These are phyloP conservation scores for Tetracladium setigerum DNA, from an alignment of 495 filamentous ascomycete genomes.

Conservation along the genomic window DNA sequence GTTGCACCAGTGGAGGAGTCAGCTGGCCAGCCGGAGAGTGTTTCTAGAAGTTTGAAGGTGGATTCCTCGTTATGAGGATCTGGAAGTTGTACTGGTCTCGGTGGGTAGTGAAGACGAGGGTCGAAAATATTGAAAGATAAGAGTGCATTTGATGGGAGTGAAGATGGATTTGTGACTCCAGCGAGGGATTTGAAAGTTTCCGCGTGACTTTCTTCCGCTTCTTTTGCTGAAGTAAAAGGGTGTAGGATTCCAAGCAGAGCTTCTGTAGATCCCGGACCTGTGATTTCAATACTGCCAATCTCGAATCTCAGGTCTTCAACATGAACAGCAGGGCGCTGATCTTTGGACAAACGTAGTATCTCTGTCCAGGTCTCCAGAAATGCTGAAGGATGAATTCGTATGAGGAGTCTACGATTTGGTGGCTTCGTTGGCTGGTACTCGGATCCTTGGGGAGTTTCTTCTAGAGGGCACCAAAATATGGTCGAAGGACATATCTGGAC, in stretches of 20 bases:
- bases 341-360: conserved; percentile 59
- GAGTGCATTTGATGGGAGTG: conserved; percentile 65
- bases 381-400: conserved; percentile 81
- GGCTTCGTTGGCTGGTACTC: conserved; percentile 24
- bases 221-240: conserved; percentile 33
- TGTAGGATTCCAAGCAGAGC: conserved; percentile 64
- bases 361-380: conserved; percentile 81
- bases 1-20: conserved; percentile 49
- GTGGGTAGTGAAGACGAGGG: conserved; percentile 73
- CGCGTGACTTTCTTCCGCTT: conserved; percentile 35
- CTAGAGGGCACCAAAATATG: conserved; percentile 56
- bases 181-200: conserved; percentile 55
- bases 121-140: conserved; percentile 69
- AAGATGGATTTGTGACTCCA: conserved; percentile 66
- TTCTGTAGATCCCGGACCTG: conserved; percentile 78
- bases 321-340: conserved; percentile 61
- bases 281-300: conserved; percentile 87
- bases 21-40: conserved; percentile 62
- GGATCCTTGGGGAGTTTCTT: background rate
- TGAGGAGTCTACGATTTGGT: conserved; percentile 47
- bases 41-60: conserved; percentile 32
- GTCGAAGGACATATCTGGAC: conserved; percentile 67
- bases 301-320: conserved; percentile 92
- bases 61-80: conserved; percentile 44
- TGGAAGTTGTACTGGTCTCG: conserved; percentile 32